These are phyloP conservation scores for Astragalus membranaceus DNA, from an alignment of 306 rosid genomes.

Conservation along the genomic window DNA sequence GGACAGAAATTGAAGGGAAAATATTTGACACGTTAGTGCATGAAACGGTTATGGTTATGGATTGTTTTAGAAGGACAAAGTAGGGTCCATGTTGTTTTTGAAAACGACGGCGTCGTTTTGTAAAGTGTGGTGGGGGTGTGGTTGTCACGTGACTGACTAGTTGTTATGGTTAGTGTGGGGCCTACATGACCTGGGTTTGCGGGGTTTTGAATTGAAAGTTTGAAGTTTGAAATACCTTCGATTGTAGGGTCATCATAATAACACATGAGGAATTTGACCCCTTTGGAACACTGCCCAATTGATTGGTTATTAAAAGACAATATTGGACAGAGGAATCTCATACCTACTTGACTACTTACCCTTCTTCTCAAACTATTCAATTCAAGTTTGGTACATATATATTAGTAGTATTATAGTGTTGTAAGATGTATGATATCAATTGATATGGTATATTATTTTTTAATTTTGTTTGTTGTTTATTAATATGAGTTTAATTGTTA, in stretches of 20 bases:
- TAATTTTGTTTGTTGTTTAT: too few species aligned
- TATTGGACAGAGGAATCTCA: slow-evolving; percentile 52
- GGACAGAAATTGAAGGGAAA: slow-evolving; percentile 56
- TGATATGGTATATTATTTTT: too few species aligned
- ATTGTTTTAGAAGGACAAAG: neutral
- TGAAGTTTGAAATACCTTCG: neutral
- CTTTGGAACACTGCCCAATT: slow-evolving; percentile 34
- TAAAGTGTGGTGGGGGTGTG: neutral
- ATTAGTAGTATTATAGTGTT: neutral
- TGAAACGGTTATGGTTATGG: slow-evolving; percentile 36
- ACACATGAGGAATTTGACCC: slow-evolving; percentile 29
- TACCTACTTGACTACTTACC: neutral
- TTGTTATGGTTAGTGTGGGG: neutral
- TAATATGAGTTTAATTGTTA: too few species aligned
- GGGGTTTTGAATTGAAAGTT: slow-evolving; percentile 17
- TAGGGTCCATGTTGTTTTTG: neutral
- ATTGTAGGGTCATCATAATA: slow-evolving; percentile 12
- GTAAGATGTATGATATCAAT: too few species aligned
- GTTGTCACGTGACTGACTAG: slow-evolving; percentile 25
- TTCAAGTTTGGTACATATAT: slow-evolving; percentile 8
- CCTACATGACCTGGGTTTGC: slow-evolving; percentile 10
- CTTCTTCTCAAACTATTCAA: neutral
- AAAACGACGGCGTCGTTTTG: slow-evolving; percentile 29
- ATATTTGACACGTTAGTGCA: slow-evolving; percentile 57
- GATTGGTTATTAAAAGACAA: slow-evolving; percentile 45